Base-by-base conservation (phyloP, 352 stramenopile genomes). In the Blastocystis sp. region DNA sequence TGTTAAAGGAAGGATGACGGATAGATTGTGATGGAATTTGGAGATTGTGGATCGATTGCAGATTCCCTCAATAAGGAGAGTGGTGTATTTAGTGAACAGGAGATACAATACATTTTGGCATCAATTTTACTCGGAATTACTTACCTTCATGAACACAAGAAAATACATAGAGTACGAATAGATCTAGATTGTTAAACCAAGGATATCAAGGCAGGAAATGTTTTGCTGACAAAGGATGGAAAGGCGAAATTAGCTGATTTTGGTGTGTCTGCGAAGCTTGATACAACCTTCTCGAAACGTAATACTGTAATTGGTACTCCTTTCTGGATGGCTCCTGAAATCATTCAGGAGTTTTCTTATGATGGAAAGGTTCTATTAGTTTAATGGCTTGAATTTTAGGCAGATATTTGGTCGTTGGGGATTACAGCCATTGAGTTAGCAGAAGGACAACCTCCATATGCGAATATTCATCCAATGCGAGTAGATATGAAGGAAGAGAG, bases 361-460 rank as follows among this genome's bases (percentile, higher is more conserved):
- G 95, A 98, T 90, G 96, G 93, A 78, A 94, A 97, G 90, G 92
- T 92, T 12, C 7, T 69, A 12, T 35, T 67, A 46, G 9, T 49
- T 63, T n/a, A n/a, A 32, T 78, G 12, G 2, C 0, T 14, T 74
- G 6, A 80, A 51, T 21, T 24, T 21, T 86, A 91, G 83, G 95
- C 95, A 11, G 96, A 99, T 90, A 96, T 98, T 65, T 99, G 96
- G 96, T 97, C 92, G 43, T 90, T 99, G 51, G 96, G 96, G 29
- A 98, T 98, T 89, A 99, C 96, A 5, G 92, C 93, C 6, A 98
- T 99, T 88, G 96, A 99, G 91, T 97, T 99, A 93, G 95, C 95
- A 0, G 96, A 98, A 88, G 95, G 95, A 16, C 91, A 94, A 51
- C 96, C 96, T 63, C 96, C 96, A 35, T 94, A 98, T 77, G 90